These are phyloP conservation scores for Rhexocercosporidium sp. DNA, from an alignment of 2,329 filamentous ascomycete genomes.

Conservation along the genomic window DNA sequence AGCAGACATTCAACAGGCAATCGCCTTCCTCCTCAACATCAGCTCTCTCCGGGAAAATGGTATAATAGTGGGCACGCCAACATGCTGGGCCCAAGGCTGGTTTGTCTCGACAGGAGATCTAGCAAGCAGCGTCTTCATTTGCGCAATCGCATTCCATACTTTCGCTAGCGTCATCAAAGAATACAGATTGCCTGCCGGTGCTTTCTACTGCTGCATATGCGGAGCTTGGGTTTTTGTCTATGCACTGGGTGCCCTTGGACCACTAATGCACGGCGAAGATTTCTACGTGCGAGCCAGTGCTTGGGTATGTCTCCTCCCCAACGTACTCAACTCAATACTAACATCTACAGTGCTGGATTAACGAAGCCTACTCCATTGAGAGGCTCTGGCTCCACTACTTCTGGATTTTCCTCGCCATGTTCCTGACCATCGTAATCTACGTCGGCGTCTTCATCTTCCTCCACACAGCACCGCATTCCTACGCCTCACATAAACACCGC, in stretches of 20 bases:
- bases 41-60: constrained; percentile 60
- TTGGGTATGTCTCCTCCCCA: constrained; percentile 53
- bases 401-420: constrained; percentile 63
- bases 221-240: constrained; percentile 65
- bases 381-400: constrained; percentile 68
- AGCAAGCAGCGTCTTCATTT: constrained; percentile 69
- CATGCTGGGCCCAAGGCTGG: constrained; percentile 70
- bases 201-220: constrained; percentile 55
- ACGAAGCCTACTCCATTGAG: constrained; percentile 55
- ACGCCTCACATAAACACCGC: constrained; percentile 4
- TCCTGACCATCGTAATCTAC: constrained; percentile 56
- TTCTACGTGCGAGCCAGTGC: constrained; percentile 69
- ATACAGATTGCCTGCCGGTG: constrained; percentile 54
- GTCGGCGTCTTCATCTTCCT: constrained; percentile 40
- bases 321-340: not conserved
- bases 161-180: constrained; percentile 65
- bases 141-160: constrained; percentile 68
- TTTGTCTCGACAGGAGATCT: constrained; percentile 71
- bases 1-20: constrained; percentile 69
- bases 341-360: constrained; percentile 64
- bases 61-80: constrained; percentile 57
- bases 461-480: constrained; percentile 10
- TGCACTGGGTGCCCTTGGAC: constrained; percentile 58
- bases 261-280: constrained; percentile 44
- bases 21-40: constrained; percentile 67